Percentiles rank a stretch among this genome's conserved stretches.
Conservation (phyloP, 2,329 filamentous ascomycete species). For the Fusarium nurragi region DNA sequence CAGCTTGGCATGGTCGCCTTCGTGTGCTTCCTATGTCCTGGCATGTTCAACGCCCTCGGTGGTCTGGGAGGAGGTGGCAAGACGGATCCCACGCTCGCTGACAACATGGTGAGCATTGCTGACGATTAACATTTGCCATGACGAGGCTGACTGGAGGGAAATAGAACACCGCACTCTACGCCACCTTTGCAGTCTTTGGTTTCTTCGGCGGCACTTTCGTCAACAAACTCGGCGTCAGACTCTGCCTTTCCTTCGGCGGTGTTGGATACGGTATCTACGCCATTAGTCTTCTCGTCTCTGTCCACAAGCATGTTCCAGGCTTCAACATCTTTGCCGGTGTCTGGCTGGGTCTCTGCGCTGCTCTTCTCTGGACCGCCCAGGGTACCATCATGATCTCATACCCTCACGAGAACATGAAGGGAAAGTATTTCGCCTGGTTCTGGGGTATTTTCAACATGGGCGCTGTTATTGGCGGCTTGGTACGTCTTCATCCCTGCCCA, state of each 20-base stretch:
- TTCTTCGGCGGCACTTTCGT: conserved; percentile 79
- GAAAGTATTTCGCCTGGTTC: conserved; percentile 88
- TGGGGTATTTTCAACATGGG: conserved; percentile 97
- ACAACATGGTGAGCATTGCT: conserved; percentile 43
- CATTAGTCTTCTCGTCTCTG: conserved; percentile 71
- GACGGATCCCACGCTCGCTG: conserved; percentile 58
- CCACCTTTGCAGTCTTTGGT: conserved; percentile 72
- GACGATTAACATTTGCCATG: neutral
- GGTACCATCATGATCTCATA: conserved; percentile 92
- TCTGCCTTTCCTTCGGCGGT: conserved; percentile 75
- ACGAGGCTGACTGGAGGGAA: neutral
- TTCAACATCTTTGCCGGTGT: conserved; percentile 74
- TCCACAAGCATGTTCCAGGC: conserved; percentile 61
- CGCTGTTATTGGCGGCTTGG: conserved; percentile 81
- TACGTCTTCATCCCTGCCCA: conserved; percentile 40
- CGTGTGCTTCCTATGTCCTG: conserved; percentile 70
- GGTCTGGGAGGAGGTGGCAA: conserved; percentile 69
- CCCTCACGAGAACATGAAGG: conserved; percentile 82
- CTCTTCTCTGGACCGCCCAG: conserved; percentile 83
- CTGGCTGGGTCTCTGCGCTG: conserved; percentile 80
- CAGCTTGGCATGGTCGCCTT: conserved; percentile 74
- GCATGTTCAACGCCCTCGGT: conserved; percentile 75
- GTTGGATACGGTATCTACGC: conserved; percentile 80
- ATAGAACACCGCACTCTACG: conserved; percentile 70
- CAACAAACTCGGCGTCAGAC: conserved; percentile 76